phyloP scores from a whole-genome alignment of 305 asterid species.

The Fraxinus nigra region DNA sequence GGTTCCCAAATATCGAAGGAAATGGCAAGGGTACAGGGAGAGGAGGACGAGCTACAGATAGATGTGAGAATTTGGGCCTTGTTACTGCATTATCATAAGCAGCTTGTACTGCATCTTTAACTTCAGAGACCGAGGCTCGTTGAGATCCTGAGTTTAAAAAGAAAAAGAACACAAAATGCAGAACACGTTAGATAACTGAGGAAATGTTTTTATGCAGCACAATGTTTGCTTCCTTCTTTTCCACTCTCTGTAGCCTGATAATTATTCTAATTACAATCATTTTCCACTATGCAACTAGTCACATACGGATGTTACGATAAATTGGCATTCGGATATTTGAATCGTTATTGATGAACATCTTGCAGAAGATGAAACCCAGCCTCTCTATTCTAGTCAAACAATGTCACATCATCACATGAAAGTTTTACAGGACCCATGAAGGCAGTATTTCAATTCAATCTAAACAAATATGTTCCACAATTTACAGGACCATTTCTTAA shows the following conservation, averaged over 20 bases:
- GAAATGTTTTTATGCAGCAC: neutral
- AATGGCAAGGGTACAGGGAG: constrained; percentile 91
- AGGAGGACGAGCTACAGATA: constrained; percentile 70
- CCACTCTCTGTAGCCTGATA: neutral
- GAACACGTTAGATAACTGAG: neutral
- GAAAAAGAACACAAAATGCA: neutral
- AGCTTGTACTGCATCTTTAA: constrained; percentile 57
- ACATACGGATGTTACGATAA: neutral
- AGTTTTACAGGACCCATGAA: neutral
- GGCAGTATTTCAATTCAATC: neutral
- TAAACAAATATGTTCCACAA: neutral
- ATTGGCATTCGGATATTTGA: neutral
- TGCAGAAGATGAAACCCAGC: neutral
- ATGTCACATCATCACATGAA: neutral
- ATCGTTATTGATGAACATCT: neutral
- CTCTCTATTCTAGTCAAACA: neutral
- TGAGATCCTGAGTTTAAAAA: constrained; percentile 43
- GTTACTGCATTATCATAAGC: constrained; percentile 44
- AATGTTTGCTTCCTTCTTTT: neutral
- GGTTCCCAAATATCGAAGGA: constrained; percentile 67
- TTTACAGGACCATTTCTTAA: neutral
- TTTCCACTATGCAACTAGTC: neutral
- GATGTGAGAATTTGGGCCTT: constrained; percentile 72
- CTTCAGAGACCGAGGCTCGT: constrained; percentile 64
- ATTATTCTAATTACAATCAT: neutral